Percentiles rank a stretch among this genome's conserved stretches.
phyloP scores from a whole-genome alignment of 441 rosid species.

The Populus hybrid region DNA sequence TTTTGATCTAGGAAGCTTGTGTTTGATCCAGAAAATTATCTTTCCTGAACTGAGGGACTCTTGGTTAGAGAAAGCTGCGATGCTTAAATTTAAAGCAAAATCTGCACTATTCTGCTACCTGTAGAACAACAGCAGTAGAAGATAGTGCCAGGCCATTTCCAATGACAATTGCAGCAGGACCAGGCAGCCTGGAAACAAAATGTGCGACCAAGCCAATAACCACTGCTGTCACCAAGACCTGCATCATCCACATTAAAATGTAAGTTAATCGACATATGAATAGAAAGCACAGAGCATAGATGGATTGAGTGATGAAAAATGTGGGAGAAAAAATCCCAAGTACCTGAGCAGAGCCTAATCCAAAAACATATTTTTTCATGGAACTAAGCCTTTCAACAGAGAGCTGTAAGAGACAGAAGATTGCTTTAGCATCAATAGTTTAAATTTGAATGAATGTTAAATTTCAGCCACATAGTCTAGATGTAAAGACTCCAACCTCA shows the following conservation, averaged over 20 bases:
- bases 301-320: slow-evolving; percentile 4
- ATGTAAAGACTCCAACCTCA: slow-evolving; percentile 58
- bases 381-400: slow-evolving; percentile 99
- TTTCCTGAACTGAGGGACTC: not conserved
- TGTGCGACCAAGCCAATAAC: slow-evolving; percentile 80
- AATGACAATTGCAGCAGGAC: slow-evolving; percentile 94
- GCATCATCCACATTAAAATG: slow-evolving; percentile 30
- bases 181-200: slow-evolving; percentile 70
- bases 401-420: slow-evolving; percentile 50
- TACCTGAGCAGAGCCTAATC: slow-evolving; percentile 97
- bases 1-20: slow-evolving; percentile 17
- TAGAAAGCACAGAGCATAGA: slow-evolving; percentile 9
- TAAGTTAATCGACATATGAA: slow-evolving; percentile 13
- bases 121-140: slow-evolving; percentile 97
- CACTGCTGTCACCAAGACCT: slow-evolving; percentile 94
- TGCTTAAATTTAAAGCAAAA: slow-evolving; percentile 13
- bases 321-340: slow-evolving; percentile 16
- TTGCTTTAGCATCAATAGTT: slow-evolving; percentile 22
- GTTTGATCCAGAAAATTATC: slow-evolving; percentile 4
- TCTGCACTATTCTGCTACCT: slow-evolving; percentile 41
- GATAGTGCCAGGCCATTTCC: slow-evolving; percentile 98
- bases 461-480: slow-evolving; percentile 18
- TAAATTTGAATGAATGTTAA: slow-evolving; percentile 20
- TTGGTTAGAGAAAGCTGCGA: slow-evolving; percentile 11
- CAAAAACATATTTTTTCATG: slow-evolving; percentile 99